Base-by-base conservation (phyloP, 2,329 filamentous ascomycete genomes). In the Neopestalotiopsis rosae region DNA sequence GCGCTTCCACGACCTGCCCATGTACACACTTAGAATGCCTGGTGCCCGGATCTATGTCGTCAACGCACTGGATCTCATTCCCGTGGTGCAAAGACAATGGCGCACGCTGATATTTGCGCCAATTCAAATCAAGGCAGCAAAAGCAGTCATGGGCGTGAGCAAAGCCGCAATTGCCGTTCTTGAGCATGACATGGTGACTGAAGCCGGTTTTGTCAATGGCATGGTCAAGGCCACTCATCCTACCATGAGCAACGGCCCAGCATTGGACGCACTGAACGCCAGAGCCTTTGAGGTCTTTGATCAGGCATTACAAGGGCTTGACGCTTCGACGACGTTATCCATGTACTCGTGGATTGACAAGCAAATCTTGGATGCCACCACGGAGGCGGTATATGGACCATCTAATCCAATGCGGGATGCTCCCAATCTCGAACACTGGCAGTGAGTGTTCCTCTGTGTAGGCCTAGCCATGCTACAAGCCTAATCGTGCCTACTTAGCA, bases 311-410 rank as follows among this genome's bases (percentile, higher is more conserved):
- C n/a, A 14, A 42, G 30, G 20, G 13, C 7, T 62, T 10, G 3
- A 65, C 20, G 28, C 49, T 2, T 52, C 20, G 3, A 58, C 24
- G 17, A 66, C 57, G 4, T 38, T 72, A 6, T 42, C 32, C 1
- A 30, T 74, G 59, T 70, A 38, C 10, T 65, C 68, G 0, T 74
- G 70, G 71, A 57, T 73, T 1, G 30, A 65, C 28, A 52, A 58
- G 30, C 45, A 69, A 20, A 59, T 74, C 38, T 59, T 71, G 56
- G 40, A 52, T 24, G 73, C 72, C 12, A 73, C 73, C 12, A 73
- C 72, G 4, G 70, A 74, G 10, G 68, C 68, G 4, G 45, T 72
- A 1, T 74, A 73, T 49, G 70, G 73, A 0, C 71, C 73, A 1
- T 34, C 45, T 1, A 74, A 74, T 32, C 71, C 72, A 2, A 67